These are phyloP conservation scores for Plenodomus lindquistii DNA, from an alignment of 2,329 filamentous ascomycete genomes.

Conservation along the genomic window DNA sequence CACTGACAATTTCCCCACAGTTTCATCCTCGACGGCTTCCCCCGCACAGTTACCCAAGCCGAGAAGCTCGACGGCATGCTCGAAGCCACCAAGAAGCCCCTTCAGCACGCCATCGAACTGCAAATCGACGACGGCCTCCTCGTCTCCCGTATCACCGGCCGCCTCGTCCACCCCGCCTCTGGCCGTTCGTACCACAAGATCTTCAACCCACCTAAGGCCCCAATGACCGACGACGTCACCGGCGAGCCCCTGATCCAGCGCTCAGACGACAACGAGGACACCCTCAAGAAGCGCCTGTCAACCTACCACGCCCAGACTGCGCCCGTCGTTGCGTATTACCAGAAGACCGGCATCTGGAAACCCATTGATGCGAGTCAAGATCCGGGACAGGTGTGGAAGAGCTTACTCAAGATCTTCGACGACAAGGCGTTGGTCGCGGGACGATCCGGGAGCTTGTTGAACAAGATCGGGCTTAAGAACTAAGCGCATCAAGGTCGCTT, in stretches of 20 bases:
- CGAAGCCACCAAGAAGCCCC: constrained; percentile 71
- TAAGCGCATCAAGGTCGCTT: constrained; percentile 30
- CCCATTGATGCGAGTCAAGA: constrained; percentile 94
- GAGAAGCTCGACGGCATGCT: constrained; percentile 96
- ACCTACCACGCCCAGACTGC: constrained; percentile 95
- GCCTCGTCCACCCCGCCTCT: constrained; percentile 91
- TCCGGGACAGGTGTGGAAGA: constrained; percentile 94
- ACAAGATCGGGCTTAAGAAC: constrained; percentile 60
- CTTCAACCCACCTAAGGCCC: constrained; percentile 94
- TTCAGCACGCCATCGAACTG: constrained; percentile 95
- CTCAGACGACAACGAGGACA: constrained; percentile 94
- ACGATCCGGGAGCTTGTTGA: constrained; percentile 51
- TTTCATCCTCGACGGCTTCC: constrained; percentile 99
- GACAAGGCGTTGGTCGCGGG: constrained; percentile 51
- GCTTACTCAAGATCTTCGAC: constrained; percentile 81
- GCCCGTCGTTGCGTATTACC: constrained; percentile 94
- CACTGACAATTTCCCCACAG: constrained; percentile 51
- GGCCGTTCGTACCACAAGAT: constrained; percentile 97
- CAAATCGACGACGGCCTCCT: constrained; percentile 94
- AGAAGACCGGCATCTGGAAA: constrained; percentile 96
- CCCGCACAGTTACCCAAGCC: constrained; percentile 92
- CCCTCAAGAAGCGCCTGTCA: constrained; percentile 88
- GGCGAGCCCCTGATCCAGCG: constrained; percentile 96
- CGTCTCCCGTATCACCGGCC: constrained; percentile 94
- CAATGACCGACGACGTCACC: constrained; percentile 95